Base-by-base conservation (phyloP, 73 alveolate genomes). In the Paramecium sonneborni region DNA sequence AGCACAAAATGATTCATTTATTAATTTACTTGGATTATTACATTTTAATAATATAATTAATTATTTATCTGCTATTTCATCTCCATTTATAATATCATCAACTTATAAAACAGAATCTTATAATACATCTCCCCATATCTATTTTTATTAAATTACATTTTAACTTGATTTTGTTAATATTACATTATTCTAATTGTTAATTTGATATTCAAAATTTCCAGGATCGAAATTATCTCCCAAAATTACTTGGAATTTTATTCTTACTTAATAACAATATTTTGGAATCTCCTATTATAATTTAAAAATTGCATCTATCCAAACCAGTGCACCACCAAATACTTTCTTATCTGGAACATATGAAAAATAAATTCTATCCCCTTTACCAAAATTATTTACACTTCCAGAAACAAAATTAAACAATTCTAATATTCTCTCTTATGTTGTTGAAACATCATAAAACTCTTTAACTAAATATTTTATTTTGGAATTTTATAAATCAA, bases 401-500 rank as follows among this genome's bases (percentile, higher is more conserved):
- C 12, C 12, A 67, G 30, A 30, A 67, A 67, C 28, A 2, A 67
- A 26, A 2, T 5, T 6, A 67, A 67, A 67, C 20, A 67, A 30
- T 2, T 67, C 44, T 5, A 7, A 21, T 5, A 32, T n/a, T 32
- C 44, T 32, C 8, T 67, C 48, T 1, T 26, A 26, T 12, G 38
- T 58, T 10, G 48, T 67, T 67, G 48, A 67, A 30, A 67, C 38
- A 67, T 67, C 84, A 67, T 67, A 67, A 67, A 67, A 67, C 24
- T 26, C 84, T 24, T 67, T 67, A 15, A 67, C 84, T 26, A 30
- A 26, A 67, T 67, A 62, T 32, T 9, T 11, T 30, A 10, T 21
- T 32, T 30, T 67, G 8, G 68, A 52, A 52, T 52, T 52, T 5
- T 52, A 0, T 52, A 3, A 52, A 52, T 52, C 68, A 67, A 30